Evolutionary conservation across 2,329 filamentous ascomycete species (phyloP).

Genomic region (Zymoseptoria crescenta): DNA sequence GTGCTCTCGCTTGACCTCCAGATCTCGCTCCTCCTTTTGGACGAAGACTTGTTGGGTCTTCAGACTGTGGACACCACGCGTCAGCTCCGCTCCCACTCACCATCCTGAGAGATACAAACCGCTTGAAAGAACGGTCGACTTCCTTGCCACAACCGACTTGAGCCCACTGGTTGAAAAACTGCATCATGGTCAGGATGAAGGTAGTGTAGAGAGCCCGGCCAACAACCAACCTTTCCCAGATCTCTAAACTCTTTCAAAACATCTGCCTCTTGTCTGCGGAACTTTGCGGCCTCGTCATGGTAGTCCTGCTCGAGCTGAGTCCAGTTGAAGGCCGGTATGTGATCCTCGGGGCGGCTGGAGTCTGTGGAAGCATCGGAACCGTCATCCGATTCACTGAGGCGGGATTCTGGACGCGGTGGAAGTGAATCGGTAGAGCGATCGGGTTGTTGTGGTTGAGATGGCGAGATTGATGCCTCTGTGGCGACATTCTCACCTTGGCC

Average conservation of each 20-base stretch:
- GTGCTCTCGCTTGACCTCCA: slow-evolving; percentile 70
- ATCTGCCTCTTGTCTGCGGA: slow-evolving; percentile 52
- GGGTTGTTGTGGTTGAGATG: neutral
- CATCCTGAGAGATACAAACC: slow-evolving; percentile 40
- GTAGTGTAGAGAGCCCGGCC: neutral
- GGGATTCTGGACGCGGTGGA: neutral
- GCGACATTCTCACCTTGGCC: neutral
- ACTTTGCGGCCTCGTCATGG: slow-evolving; percentile 56
- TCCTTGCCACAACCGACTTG: slow-evolving; percentile 64
- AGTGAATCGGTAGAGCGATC: neutral
- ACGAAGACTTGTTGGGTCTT: slow-evolving; percentile 73
- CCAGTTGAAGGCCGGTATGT: slow-evolving; percentile 62
- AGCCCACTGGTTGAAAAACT: slow-evolving; percentile 80
- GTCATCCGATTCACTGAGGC: neutral
- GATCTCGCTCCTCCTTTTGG: slow-evolving; percentile 60
- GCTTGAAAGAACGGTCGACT: slow-evolving; percentile 67
- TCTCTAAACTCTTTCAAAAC: slow-evolving; percentile 22
- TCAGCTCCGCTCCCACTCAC: neutral
- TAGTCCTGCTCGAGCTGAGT: slow-evolving; percentile 65
- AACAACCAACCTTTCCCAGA: slow-evolving; percentile 52
- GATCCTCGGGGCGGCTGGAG: slow-evolving; percentile 19
- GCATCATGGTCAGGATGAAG: slow-evolving; percentile 7
- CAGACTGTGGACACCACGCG: slow-evolving; percentile 43
- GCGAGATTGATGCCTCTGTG: neutral
- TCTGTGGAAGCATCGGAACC: slow-evolving; percentile 8